Conservation (phyloP, 371 early-diverging fungal species). For the Parasitella parasitica region DNA sequence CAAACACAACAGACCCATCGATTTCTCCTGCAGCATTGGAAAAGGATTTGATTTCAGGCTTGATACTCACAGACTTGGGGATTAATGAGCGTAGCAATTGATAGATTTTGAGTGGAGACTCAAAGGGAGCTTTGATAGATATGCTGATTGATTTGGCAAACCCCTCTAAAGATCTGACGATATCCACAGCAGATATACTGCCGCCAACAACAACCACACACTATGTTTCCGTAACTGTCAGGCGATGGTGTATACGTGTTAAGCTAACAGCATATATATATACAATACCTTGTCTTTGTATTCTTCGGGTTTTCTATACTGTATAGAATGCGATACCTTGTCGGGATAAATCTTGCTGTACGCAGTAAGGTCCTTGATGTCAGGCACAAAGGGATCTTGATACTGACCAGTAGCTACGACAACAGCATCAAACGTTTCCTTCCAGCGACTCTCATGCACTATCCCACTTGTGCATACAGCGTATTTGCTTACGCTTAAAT, state of each 20-base stretch:
- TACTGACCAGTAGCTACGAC: constrained; percentile 35
- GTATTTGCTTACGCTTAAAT: constrained; percentile 17
- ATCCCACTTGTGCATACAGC: constrained; percentile 12
- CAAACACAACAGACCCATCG: constrained; percentile 46
- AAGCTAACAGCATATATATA: not conserved
- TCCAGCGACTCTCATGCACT: constrained; percentile 17
- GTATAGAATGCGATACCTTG: constrained; percentile 32
- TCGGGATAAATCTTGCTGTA: constrained; percentile 31
- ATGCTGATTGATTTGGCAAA: constrained; percentile 31
- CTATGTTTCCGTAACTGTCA: constrained; percentile 13
- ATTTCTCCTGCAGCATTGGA: constrained; percentile 23
- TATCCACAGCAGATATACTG: constrained; percentile 38
- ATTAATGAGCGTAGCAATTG: constrained; percentile 22
- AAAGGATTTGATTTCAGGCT: constrained; percentile 24
- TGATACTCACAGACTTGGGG: constrained; percentile 19
- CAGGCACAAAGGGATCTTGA: constrained; percentile 38
- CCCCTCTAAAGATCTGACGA: constrained; percentile 28
- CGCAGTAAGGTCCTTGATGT: constrained; percentile 24
- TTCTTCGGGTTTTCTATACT: constrained; percentile 33
- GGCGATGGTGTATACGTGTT: not conserved
- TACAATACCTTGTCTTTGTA: constrained; percentile 37
- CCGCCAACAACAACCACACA: constrained; percentile 41
- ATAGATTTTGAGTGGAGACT: constrained; percentile 9
- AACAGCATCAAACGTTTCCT: constrained; percentile 44
- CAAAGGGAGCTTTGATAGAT: constrained; percentile 24